phyloP scores from a whole-genome alignment of 1,284 basidiomycete genomes.

The Mycena citricolor region DNA sequence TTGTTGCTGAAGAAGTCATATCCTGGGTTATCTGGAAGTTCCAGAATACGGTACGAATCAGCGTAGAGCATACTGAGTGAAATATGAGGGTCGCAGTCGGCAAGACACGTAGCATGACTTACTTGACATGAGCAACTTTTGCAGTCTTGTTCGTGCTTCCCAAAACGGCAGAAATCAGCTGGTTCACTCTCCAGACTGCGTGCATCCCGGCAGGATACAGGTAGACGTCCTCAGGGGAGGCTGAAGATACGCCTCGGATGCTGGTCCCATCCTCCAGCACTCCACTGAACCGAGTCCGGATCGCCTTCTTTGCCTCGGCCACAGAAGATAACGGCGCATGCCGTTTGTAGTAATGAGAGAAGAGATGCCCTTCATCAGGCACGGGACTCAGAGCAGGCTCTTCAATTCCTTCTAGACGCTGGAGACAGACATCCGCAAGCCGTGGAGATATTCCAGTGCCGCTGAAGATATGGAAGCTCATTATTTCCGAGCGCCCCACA shows the following conservation, averaged over 20 bases:
- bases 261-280: conserved; percentile 41
- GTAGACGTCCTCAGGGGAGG: conserved; percentile 19
- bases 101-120: neutral
- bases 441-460: conserved; percentile 19
- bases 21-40: conserved; percentile 87
- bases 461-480: conserved; percentile 18
- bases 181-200: conserved; percentile 17
- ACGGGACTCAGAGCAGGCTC: conserved; percentile 9
- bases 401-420: neutral
- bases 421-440: conserved; percentile 17
- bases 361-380: conserved; percentile 39
- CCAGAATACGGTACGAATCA: conserved; percentile 91
- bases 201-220: conserved; percentile 20
- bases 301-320: conserved; percentile 11
- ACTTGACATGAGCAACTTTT: conserved; percentile 24
- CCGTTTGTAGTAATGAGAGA: conserved; percentile 94
- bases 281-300: conserved; percentile 15
- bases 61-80: conserved; percentile 89
- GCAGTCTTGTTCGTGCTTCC: neutral
- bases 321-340: conserved; percentile 69
- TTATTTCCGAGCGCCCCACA: conserved; percentile 2
- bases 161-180: conserved; percentile 13
- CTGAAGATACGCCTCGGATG: conserved; percentile 16
- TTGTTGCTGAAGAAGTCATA: conserved; percentile 70
- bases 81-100: neutral